A percentile compares a stretch with the other conserved stretches of the same genome.
Conservation (phyloP, 768 basidiomycete genomes). For the Tricholoma sp. region DNA sequence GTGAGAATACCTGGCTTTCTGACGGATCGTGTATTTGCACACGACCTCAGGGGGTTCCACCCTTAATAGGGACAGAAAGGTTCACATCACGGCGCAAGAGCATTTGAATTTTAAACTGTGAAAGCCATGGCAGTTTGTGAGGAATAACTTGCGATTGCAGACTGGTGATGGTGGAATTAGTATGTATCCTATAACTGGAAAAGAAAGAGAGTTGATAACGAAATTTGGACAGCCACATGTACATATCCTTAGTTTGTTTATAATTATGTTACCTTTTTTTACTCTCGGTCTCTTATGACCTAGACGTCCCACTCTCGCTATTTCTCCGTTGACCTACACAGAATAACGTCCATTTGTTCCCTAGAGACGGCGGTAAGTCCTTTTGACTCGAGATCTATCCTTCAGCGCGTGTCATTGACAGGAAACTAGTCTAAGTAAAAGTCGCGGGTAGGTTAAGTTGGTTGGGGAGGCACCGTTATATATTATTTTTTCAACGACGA, state of each 20-base stretch:
- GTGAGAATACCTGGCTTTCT: background rate
- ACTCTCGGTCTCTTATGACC: slow-evolving; percentile 11
- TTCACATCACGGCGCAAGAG: too few species aligned
- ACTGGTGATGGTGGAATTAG: slow-evolving; percentile 8
- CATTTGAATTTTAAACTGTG: background rate
- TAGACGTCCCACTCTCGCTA: slow-evolving; percentile 6
- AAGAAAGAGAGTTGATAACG: background rate
- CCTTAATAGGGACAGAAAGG: background rate
- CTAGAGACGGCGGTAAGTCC: slow-evolving; percentile 2
- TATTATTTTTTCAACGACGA: slow-evolving; percentile 4
- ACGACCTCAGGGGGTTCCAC: background rate
- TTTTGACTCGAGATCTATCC: background rate
- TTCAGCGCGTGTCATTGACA: background rate
- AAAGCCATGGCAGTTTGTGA: background rate
- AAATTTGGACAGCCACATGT: slow-evolving; percentile 11
- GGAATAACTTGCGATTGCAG: background rate
- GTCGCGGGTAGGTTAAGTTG: slow-evolving; percentile 1
- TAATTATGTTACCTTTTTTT: background rate
- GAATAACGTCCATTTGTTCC: slow-evolving; percentile 1
- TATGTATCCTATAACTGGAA: background rate
- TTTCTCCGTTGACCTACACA: slow-evolving; percentile 2
- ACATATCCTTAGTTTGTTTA: slow-evolving; percentile 13
- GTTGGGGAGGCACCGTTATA: slow-evolving; percentile 1
- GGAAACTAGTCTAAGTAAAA: slow-evolving; percentile 8
- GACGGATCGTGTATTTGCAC: background rate